Evolutionary conservation across 2,329 filamentous ascomycete genomes (phyloP).

Genomic region (Pseudocercospora pini-densiflorae): DNA sequence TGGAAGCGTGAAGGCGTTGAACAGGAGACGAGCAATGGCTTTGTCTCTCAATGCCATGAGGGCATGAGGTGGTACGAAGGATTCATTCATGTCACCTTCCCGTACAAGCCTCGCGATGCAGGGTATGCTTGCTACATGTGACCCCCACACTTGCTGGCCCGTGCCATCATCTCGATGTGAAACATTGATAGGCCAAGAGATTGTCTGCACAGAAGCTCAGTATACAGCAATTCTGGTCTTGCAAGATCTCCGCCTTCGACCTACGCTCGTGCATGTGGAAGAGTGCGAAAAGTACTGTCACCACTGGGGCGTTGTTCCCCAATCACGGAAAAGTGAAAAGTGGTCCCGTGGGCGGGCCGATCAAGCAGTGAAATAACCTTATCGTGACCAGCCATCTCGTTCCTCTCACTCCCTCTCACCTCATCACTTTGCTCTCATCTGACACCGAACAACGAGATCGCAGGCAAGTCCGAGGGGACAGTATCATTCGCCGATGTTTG

Average conservation of each 20-base stretch:
- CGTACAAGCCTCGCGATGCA: neutral
- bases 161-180: neutral
- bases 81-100: conserved; percentile 4
- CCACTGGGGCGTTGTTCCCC: no score
- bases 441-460: no score
- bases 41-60: neutral
- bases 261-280: no score
- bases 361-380: neutral
- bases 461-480: no score
- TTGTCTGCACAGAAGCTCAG: neutral
- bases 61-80: neutral
- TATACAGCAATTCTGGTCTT: neutral
- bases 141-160: neutral
- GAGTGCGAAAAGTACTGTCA: no score
- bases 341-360: neutral
- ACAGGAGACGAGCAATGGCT: neutral
- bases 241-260: no score
- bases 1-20: neutral
- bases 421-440: no score
- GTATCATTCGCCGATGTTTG: no score
- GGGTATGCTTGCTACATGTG: neutral
- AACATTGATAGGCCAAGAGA: neutral
- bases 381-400: neutral
- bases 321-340: no score
- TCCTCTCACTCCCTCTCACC: no score